A percentile compares a stretch with the other conserved stretches of the same genome.
phyloP scores from a whole-genome alignment of 495 filamentous ascomycete species.

The Hyaloscypha hepaticicola region DNA sequence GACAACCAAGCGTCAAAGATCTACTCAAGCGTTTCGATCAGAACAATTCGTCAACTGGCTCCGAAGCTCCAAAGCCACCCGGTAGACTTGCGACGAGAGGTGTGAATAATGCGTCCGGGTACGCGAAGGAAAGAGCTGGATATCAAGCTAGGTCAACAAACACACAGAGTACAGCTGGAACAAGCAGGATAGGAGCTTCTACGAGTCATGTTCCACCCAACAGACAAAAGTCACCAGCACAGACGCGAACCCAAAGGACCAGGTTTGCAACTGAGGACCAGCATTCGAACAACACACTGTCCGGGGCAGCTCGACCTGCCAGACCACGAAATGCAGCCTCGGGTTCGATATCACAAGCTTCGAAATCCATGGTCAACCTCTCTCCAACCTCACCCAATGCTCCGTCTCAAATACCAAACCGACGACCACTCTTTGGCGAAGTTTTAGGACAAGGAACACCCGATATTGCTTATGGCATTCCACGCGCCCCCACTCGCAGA shows the following conservation, averaged over 20 bases:
- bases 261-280: conserved; percentile 44
- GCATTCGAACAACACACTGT: conserved; percentile 47
- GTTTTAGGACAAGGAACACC: conserved; percentile 42
- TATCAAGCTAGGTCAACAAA: conserved; percentile 12
- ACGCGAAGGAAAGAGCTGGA: conserved; percentile 20
- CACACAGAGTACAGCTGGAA: conserved; percentile 3
- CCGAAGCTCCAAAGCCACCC: conserved; percentile 22
- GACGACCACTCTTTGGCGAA: conserved; percentile 51
- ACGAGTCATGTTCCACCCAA: conserved; percentile 15
- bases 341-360: conserved; percentile 39
- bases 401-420: conserved; percentile 32
- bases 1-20: conserved; percentile 53
- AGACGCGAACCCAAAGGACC: conserved; percentile 40
- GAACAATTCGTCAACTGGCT: conserved; percentile 26
- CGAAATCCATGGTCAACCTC: conserved; percentile 46
- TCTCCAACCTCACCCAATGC: conserved; percentile 32
- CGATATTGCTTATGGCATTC: conserved; percentile 50
- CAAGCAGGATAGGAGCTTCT: conserved; percentile 16
- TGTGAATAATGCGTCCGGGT: conserved; percentile 7
- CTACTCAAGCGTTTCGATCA: conserved; percentile 55
- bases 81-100: conserved; percentile 15
- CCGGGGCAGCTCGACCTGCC: conserved; percentile 51
- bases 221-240: conserved; percentile 17
- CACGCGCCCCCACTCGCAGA: conserved; percentile 38
- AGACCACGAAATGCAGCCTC: conserved; percentile 41